phyloP scores from a whole-genome alignment of 768 basidiomycete species.

The Termitomyces sp. region DNA sequence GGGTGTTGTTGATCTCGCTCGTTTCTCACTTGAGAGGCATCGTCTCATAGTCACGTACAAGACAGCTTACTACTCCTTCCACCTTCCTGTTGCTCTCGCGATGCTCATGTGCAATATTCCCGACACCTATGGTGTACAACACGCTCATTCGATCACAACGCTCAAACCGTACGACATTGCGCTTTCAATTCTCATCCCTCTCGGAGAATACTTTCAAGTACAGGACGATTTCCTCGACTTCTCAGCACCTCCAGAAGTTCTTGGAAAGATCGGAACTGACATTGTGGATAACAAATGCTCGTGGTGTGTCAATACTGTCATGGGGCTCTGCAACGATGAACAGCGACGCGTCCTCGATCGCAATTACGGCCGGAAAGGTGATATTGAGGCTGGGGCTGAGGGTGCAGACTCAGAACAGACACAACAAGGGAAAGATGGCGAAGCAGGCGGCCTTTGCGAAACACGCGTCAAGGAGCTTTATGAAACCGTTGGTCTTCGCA shows the following conservation, averaged over 20 bases:
- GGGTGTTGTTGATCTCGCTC: slow-evolving; percentile 76
- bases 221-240: slow-evolving; percentile 98
- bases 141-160: slow-evolving; percentile 13
- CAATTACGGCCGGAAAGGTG: slow-evolving; percentile 43
- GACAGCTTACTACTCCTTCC: slow-evolving; percentile 97
- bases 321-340: slow-evolving; percentile 48
- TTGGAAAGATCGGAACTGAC: slow-evolving; percentile 97
- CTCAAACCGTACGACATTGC: slow-evolving; percentile 68
- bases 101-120: slow-evolving; percentile 75
- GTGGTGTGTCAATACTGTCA: slow-evolving; percentile 91
- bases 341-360: slow-evolving; percentile 57
- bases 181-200: slow-evolving; percentile 76
- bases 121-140: slow-evolving; percentile 32
- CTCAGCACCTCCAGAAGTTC: slow-evolving; percentile 81
- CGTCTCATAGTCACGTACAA: slow-evolving; percentile 94
- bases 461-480: slow-evolving; percentile 54
- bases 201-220: slow-evolving; percentile 98
- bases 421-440: slow-evolving; percentile 18
- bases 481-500: slow-evolving; percentile 60
- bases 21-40: slow-evolving; percentile 87
- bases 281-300: slow-evolving; percentile 99
- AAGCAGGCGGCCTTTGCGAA: slow-evolving; percentile 47
- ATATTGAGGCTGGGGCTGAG: slow-evolving; percentile 18
- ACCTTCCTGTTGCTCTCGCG: slow-evolving; percentile 94
- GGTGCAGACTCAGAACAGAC: slow-evolving; percentile 14